Base-by-base conservation (phyloP, 2,329 filamentous ascomycete genomes). In the Byssochlamys sp. region DNA sequence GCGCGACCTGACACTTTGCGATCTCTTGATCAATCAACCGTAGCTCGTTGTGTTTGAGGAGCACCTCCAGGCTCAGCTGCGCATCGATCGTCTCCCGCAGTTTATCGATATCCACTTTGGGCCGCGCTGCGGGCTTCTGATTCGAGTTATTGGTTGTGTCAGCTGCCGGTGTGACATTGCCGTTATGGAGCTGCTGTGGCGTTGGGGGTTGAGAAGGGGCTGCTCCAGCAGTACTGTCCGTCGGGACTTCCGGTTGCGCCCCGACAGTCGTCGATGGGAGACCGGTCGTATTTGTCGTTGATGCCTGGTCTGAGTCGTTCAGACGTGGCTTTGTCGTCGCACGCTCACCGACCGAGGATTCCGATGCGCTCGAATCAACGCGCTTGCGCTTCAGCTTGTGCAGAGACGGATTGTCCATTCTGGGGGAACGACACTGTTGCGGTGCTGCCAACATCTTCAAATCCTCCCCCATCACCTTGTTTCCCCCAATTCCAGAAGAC, bases 1-100 rank as follows among this genome's bases (percentile, higher is more conserved):
- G 81, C 10, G 91, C 90, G 62, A 91, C 79, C 77, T 97, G 91
- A 69, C 91, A 96, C 77, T 96, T 97, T 63, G 90, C 92, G 63
- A 97, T 82, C 76, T 97, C 94, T 75, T 96, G 91, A 70, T 97
- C 90, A 72, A 97, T 96, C 64, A 96, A 80, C 58, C 91, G 89
- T 59, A 97, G 77, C 77, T 99, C 94, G 67, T 94, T 86, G 74
- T 99, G 94, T 79, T 96, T 97, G 71, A 95, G 78, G 62, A 97
- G 77, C 55, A 97, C 91, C 77, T 96, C 91, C 63, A 94, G 83
- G 67, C 91, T 89, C 72, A 97, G 87, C 74, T 96, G 89, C 61
- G 90, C 85, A 69, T 91, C 87, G 69, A 97, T 88, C 35, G 82
- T 81, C 65, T 91, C 86, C 69, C 84, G 84, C 61, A 87, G 81